A percentile compares a stretch with the other conserved stretches of the same genome.
phyloP scores from a whole-genome alignment of 139 green algal genomes.

The Coelastrella sp. region DNA sequence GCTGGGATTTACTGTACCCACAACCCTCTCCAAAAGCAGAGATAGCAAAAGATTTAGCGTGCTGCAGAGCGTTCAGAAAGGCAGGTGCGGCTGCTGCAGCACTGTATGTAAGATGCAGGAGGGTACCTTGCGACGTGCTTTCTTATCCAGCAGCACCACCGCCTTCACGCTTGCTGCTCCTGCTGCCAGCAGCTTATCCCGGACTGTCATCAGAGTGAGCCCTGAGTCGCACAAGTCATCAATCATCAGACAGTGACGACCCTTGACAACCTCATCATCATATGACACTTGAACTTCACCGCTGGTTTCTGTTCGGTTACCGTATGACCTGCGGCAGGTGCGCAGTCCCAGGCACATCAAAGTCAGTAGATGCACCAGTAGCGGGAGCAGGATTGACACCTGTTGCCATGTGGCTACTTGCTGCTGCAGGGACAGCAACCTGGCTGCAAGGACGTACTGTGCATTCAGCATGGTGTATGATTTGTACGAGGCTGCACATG shows the following conservation, averaged over 20 bases:
- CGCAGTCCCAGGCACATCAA: background rate
- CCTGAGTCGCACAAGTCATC: slow-evolving; percentile 47
- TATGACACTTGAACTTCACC: slow-evolving; percentile 40
- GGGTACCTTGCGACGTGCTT: slow-evolving; percentile 34
- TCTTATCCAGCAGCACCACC: slow-evolving; percentile 48
- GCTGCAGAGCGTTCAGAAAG: too few relatives aligned
- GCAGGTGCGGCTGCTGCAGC: background rate
- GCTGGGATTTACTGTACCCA: too few relatives aligned
- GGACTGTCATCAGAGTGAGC: slow-evolving; percentile 43
- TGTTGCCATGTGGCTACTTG: too few relatives aligned
- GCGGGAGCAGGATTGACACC: background rate
- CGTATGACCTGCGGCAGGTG: slow-evolving; percentile 34
- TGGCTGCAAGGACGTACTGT: too few relatives aligned
- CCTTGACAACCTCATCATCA: slow-evolving; percentile 29
- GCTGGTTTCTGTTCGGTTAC: slow-evolving; percentile 40
- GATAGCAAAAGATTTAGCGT: background rate
- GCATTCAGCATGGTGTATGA: too few relatives aligned
- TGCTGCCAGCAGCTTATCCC: slow-evolving; percentile 27
- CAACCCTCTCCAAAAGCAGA: background rate
- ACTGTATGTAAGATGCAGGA: background rate
- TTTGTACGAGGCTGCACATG: too few relatives aligned
- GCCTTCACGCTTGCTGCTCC: slow-evolving; percentile 29
- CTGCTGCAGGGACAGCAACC: too few relatives aligned
- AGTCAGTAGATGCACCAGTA: background rate
- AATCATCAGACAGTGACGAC: slow-evolving; percentile 47